Evolutionary conservation across 345 rosid genomes (phyloP).

Genomic region (Lumnitzera racemosa): DNA sequence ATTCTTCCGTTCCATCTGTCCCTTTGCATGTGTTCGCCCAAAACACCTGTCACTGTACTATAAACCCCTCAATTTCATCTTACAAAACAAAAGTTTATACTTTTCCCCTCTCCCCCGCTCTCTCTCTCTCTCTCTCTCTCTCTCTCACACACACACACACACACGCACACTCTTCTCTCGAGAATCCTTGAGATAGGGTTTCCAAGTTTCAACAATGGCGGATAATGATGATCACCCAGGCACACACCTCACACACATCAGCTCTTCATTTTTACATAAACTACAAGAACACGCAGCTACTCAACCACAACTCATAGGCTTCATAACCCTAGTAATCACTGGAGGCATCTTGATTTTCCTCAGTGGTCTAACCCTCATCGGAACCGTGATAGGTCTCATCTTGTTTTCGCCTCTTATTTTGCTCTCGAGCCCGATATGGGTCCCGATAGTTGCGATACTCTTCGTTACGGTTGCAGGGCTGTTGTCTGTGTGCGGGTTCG

Average conservation of each 20-base stretch:
- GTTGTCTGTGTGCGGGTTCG: constrained; percentile 44
- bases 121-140: too few species aligned
- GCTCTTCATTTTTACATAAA: constrained; percentile 31
- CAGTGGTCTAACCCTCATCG: constrained; percentile 53
- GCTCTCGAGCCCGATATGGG: constrained; percentile 76
- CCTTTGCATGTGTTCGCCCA: too few species aligned
- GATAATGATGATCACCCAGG: constrained; percentile 14
- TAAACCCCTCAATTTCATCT: too few species aligned
- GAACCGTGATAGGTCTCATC: constrained; percentile 36
- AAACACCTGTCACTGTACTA: too few species aligned
- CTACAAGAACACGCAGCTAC: constrained; percentile 47
- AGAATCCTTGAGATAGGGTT: not conserved
- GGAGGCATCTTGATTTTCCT: constrained; percentile 60
- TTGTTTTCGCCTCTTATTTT: constrained; percentile 58
- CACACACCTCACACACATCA: constrained; percentile 11
- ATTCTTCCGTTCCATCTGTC: too few species aligned
- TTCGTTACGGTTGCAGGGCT: constrained; percentile 32
- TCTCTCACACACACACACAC: too few species aligned
- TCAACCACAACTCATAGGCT: constrained; percentile 47
- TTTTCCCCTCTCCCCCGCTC: too few species aligned
- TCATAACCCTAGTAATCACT: constrained; percentile 47
- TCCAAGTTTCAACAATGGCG: constrained; percentile 15
- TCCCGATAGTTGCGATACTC: constrained; percentile 38
- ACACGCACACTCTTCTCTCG: not conserved
- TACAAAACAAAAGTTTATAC: too few species aligned